A percentile compares a stretch with the other conserved stretches of the same genome.
phyloP scores from a whole-genome alignment of 176 grass and related monocot species.

The Oryza punctata region DNA sequence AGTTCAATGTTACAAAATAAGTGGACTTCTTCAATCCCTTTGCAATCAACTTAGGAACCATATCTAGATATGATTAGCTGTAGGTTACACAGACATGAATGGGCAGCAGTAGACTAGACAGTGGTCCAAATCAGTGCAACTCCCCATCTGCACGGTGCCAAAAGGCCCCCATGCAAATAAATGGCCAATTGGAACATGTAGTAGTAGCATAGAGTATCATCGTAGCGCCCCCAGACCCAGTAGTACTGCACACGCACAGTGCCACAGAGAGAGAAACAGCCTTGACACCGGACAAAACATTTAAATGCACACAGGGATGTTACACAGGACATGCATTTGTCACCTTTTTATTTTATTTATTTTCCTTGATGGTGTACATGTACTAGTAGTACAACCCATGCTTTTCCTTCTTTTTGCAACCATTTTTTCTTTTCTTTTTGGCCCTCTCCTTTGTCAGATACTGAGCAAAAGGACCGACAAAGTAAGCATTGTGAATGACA shows the following conservation, averaged over 20 bases:
- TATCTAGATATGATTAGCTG: not conserved
- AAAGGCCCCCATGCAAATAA: conserved; percentile 37
- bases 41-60: not conserved
- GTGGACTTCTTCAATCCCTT: not conserved
- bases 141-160: conserved; percentile 23
- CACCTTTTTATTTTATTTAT: not conserved
- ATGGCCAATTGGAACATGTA: not conserved
- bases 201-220: not conserved
- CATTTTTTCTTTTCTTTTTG: not conserved
- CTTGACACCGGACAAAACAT: conserved; percentile 36
- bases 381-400: not conserved
- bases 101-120: not conserved
- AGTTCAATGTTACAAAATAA: not conserved
- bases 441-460: not conserved
- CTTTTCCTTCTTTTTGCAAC: not conserved
- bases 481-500: conserved; percentile 26
- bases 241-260: not conserved
- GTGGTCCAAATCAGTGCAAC: conserved; percentile 15
- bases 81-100: not conserved
- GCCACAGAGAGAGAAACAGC: not conserved
- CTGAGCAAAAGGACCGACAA: conserved; percentile 29
- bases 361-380: conserved; percentile 22
- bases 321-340: conserved; percentile 20
- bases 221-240: not conserved
- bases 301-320: conserved; percentile 41